These are phyloP conservation scores for Hemerocallis citrina DNA, from an alignment of 106 monocot genomes.

Conservation along the genomic window DNA sequence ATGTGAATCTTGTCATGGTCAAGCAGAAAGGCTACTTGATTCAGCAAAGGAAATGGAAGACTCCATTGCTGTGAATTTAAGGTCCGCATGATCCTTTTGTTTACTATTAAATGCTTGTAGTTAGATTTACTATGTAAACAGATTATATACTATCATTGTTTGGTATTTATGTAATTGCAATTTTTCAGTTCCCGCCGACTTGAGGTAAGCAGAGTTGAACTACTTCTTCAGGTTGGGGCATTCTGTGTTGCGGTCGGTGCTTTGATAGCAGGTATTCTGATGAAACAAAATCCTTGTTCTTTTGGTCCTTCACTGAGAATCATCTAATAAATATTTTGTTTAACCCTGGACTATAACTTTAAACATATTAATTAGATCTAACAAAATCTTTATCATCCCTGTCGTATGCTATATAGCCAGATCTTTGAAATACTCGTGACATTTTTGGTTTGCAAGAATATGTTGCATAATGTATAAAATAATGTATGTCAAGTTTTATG, in stretches of 20 bases:
- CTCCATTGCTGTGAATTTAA: constrained; percentile 94
- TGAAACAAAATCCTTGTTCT: background rate
- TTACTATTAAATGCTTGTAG: constrained; percentile 1
- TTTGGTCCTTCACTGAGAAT: no score
- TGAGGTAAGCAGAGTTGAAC: constrained; percentile 85
- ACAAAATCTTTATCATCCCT: no score
- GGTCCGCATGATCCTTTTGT: constrained; percentile 21
- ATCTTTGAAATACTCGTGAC: no score
- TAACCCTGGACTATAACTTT: no score
- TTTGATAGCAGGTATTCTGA: constrained; percentile 58
- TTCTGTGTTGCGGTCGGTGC: constrained; percentile 97
- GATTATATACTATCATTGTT: background rate
- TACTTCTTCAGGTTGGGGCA: constrained; percentile 94
- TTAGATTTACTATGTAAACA: constrained; percentile 3
- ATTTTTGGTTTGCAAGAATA: no score
- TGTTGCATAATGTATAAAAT: no score
- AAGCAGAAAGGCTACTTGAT: constrained; percentile 95
- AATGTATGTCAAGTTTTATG: no score
- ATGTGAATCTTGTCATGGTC: constrained; percentile 97
- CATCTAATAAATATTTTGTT: no score
- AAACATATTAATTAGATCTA: no score
- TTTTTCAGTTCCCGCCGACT: constrained; percentile 79
- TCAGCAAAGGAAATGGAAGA: constrained; percentile 99
- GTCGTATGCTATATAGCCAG: no score
- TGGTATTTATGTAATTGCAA: no score